Base-by-base conservation (phyloP, 345 rosid species). In the Ceriops zippeliana region DNA sequence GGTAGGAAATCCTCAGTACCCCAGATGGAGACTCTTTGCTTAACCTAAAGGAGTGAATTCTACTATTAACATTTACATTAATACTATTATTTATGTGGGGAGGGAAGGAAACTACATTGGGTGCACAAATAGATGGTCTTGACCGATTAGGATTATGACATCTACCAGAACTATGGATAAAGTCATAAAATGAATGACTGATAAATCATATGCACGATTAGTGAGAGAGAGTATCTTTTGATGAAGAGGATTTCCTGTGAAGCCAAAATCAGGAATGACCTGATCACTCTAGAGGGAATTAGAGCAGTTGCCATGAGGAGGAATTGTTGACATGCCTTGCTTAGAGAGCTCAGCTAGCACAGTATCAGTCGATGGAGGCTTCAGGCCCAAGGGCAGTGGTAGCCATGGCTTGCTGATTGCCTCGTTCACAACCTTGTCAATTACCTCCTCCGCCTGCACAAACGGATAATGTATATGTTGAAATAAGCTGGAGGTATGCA, bases 381-480 rank as follows among this genome's bases (percentile, higher is more conserved):
- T 95, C 0, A 95, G 89, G 21, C 99, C 96, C 21, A 95, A 63
- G 2, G 99, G 99, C 75, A 89, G 71, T 13, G 99, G 96, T 21
- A 91, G 74, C 97, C 96, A 87, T 56, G 98, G 97, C 79, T 88
- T 91, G 88, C 68, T 88, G 30, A 95, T 86, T 67, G 86, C 97
- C 79, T 95, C 99, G 71, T 86, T 91, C 74, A 95, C 89, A 11
- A 83, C 85, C 75, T 77, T 83, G 80, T 95, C 96, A 9, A 95
- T 73, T 52, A 83, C 84, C 63, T 93, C 97, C 76, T 91, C 93
- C 11, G 87, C 92, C 99, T 92, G 86, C 49, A 11, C 59, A 56
- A 56, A 10, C 19, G 6, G 59, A 56, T 24, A 42, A 42, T 42
- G 49, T 42, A 42, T 42, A 11, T 13, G 49, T 42, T 42, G 49